Evolutionary conservation across 139 green algal species (phyloP).

Genomic region (Edaphochlamys debaryana): DNA sequence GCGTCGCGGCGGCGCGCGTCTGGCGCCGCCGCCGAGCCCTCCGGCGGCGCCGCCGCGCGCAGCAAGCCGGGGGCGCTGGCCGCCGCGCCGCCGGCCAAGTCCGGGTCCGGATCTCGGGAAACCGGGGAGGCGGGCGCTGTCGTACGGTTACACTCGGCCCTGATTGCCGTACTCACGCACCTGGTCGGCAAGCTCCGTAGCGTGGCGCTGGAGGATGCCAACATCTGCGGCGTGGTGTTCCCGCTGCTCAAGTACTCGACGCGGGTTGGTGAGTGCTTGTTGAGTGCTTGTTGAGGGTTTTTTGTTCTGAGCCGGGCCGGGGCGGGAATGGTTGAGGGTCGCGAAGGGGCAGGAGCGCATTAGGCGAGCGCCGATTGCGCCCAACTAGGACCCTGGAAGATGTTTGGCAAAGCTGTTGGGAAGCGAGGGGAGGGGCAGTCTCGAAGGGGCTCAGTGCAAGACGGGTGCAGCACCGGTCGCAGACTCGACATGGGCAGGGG

Average conservation of each 20-base stretch:
- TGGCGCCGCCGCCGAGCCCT: neutral
- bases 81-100: neutral
- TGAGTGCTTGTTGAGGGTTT: neutral
- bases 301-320: neutral
- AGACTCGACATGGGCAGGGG: too few species aligned
- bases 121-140: conserved; percentile 54
- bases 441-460: too few species aligned
- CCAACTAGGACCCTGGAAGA: too few species aligned
- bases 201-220: conserved; percentile 49
- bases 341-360: too few species aligned
- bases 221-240: conserved; percentile 62
- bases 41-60: neutral
- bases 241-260: conserved; percentile 74
- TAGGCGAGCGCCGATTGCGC: too few species aligned
- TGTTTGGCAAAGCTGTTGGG: too few species aligned
- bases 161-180: conserved; percentile 80
- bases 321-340: too few species aligned
- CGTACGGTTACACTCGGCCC: conserved; percentile 70
- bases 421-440: too few species aligned
- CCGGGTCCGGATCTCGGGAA: too few species aligned
- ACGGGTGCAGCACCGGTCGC: too few species aligned
- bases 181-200: conserved; percentile 69
- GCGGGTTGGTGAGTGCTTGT: conserved; percentile 50
- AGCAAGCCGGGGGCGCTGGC: conserved; percentile 6
- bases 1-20: neutral